phyloP scores from a whole-genome alignment of 257 asterid genomes.

The Salvia splendens region DNA sequence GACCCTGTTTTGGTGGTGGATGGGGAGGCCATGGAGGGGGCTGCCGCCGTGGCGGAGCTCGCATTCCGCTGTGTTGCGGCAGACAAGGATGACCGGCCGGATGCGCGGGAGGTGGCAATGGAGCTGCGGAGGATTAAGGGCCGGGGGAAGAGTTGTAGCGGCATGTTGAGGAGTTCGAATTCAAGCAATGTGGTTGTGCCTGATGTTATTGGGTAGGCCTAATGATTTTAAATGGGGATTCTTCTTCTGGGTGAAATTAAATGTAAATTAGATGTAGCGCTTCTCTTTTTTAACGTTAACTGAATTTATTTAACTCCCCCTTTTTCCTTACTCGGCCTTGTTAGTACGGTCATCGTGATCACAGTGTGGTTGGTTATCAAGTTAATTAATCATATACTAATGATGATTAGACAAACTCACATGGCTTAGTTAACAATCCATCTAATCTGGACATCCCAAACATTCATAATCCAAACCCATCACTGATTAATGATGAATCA shows the following conservation, averaged over 20 bases:
- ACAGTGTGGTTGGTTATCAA: neutral
- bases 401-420: neutral
- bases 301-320: neutral
- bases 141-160: conserved; percentile 42
- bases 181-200: conserved; percentile 71
- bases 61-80: conserved; percentile 86
- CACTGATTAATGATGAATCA: neutral
- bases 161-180: conserved; percentile 54
- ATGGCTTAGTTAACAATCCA: neutral
- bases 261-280: conserved; percentile 31
- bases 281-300: neutral
- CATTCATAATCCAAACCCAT: neutral
- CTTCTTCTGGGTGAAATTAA: conserved; percentile 11
- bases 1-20: conserved; percentile 73
- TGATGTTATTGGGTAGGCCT: conserved; percentile 50
- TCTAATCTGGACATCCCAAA: neutral
- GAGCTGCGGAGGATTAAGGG: conserved; percentile 74
- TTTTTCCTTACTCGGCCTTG: neutral
- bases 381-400: neutral
- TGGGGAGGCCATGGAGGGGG: conserved; percentile 67
- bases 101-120: conserved; percentile 74
- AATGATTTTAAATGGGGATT: conserved; percentile 32
- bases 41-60: conserved; percentile 72
- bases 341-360: too few relatives aligned
- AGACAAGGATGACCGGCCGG: conserved; percentile 88